Evolutionary conservation across 2,329 filamentous ascomycete genomes (phyloP), one percentile per base, ranked within the genome.

Genomic region (Ophiostoma quercus): DNA sequence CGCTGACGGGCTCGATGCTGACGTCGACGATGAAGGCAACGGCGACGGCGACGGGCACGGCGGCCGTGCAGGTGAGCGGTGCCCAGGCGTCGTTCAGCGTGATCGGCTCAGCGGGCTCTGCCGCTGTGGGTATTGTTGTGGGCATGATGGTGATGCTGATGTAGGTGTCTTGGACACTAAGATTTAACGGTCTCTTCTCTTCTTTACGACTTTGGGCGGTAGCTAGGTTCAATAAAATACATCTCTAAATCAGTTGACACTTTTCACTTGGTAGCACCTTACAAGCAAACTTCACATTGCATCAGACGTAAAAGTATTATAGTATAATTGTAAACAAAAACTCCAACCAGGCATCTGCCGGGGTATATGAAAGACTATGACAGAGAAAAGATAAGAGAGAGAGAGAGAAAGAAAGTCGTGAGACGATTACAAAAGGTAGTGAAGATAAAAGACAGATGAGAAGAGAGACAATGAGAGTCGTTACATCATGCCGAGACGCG

Each of bases 401-500:
- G 34, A 22, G 29, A 51, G 9, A 67, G 8, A 66, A 43, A 47
- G 12, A 39, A 25, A 32, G 34, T 32, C 37, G 39, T 66, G 12
- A 62, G 57, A 62, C 25, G 2, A 62, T 62, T 62, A 62, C 57
- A 32, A 62, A 63, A 63, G 8, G 16, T 37, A 63, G 60, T 32
- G 29, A 29, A 29, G 25, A 34, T 32, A 9, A 3, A 62, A 62
- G 60, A 39, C 19, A 65, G 34, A 5, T 6, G 19, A 5, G 62
- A 39, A 34, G 8, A 60, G 54, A 47, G 12, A 68, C 43, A 47
- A 47, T 7, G 39, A 51, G 29, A 37, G 32, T 83, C 92, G 41
- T 72, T 57, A 74, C 80, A 87, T 85, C 82, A 86, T 86, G 71
- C 85, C 85, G 68, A 88, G 76, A 72, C 86, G 81, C 71, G 86